Base-by-base conservation (phyloP, 2,329 filamentous ascomycete genomes). In the Beauveria sp. region DNA sequence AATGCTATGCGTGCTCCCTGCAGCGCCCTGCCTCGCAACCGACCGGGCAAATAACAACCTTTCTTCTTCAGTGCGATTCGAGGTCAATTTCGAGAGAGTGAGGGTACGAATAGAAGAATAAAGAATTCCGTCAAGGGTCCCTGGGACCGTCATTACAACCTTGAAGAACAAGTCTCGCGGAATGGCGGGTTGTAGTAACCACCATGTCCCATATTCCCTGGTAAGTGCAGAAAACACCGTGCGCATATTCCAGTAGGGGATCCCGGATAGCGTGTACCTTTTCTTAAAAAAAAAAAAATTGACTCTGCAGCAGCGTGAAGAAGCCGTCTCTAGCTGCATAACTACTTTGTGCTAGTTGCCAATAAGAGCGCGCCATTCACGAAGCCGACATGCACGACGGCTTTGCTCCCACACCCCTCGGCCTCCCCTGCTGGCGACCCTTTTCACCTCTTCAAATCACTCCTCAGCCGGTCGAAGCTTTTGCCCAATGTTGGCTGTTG, bases 151-250 rank as follows among this genome's bases (percentile, higher is more conserved):
- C 45, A 20, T n/a, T 38, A 14, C 5, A 38, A 6, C 34, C 52
- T 42, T 55, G 40, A 22, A 55, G 52, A 55, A 28, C 40, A 53
- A 40, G 50, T 18, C 18, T 40, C 24, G 22, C 38, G 52, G 38
- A 26, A 54, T 54, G 52, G 38, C 38, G 52, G 38, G 20, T 20
- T 42, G n/a, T 28, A 12, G 30, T 34, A 34, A 34, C 4, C 30
- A 34, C 30, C 10, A 34, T 38, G 12, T 22, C 10, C 24, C 10
- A 5, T 16, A 1, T 22, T 6, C 53, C 53, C 42, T 7, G 18
- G 53, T 14, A 55, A 30, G 24, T 55, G 53, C 40, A 55, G 53
- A 55, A 55, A 58, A 34, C 43, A 49, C 55, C 55, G 43, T 49
- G 55, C 55, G 55, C 54, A 26, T 26, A 40, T 47, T 10, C 26